Percentiles rank a stretch among this genome's conserved stretches.
These are phyloP conservation scores for Scortechinia acanthostroma DNA, from an alignment of 2,329 filamentous ascomycete genomes.

Conservation along the genomic window DNA sequence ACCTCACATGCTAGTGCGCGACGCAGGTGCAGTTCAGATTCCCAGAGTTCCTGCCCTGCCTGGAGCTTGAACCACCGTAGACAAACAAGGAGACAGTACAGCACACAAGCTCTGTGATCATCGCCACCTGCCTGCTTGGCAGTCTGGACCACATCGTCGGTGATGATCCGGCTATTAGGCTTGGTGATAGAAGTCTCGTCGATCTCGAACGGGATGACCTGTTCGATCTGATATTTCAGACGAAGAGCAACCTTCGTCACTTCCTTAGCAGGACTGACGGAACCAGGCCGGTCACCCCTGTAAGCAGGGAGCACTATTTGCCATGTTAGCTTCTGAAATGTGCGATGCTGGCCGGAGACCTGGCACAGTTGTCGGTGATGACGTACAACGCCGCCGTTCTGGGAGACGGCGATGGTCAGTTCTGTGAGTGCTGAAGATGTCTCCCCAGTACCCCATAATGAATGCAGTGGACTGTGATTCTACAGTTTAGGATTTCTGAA, in stretches of 20 bases:
- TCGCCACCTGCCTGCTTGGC: conserved; percentile 53
- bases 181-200: conserved; percentile 46
- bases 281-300: not conserved
- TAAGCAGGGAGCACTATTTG: conserved; percentile 2
- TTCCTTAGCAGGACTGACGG: conserved; percentile 32
- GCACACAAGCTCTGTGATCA: conserved; percentile 49
- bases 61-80: conserved; percentile 61
- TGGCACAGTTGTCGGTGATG: not conserved
- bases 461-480: no score
- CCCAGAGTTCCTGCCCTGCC: conserved; percentile 54
- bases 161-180: conserved; percentile 57
- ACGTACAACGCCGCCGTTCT: not conserved
- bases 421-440: not conserved
- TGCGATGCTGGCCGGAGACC: not conserved
- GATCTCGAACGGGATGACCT: conserved; percentile 58
- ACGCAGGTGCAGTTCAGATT: conserved; percentile 46
- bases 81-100: conserved; percentile 58
- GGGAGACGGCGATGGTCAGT: not conserved
- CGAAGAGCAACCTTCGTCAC: conserved; percentile 61
- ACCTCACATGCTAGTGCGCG: conserved; percentile 58
- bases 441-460: not conserved
- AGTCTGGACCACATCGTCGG: conserved; percentile 46
- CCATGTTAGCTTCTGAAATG: not conserved
- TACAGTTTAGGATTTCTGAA: no score
- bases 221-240: conserved; percentile 49